Evolutionary conservation across 768 basidiomycete genomes (phyloP).

Genomic region (Pholiota microspora): DNA sequence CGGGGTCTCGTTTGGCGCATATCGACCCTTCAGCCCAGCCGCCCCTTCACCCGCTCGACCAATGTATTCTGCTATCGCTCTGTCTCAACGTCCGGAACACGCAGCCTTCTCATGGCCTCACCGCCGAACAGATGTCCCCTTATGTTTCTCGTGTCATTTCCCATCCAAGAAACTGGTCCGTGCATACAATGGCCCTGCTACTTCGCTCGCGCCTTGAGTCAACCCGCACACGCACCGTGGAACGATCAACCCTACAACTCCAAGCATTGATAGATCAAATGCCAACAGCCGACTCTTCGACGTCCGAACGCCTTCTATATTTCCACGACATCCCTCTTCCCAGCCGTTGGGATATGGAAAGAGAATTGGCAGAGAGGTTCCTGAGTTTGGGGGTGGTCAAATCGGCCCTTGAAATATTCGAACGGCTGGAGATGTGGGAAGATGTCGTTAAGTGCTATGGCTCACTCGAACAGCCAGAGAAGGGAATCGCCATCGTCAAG

Average conservation of each 20-base stretch:
- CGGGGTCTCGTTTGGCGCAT: slow-evolving; percentile 53
- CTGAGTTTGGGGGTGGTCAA: slow-evolving; percentile 83
- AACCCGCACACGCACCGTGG: slow-evolving; percentile 85
- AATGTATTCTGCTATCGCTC: slow-evolving; percentile 87
- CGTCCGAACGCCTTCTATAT: slow-evolving; percentile 74
- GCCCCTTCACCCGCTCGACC: slow-evolving; percentile 87
- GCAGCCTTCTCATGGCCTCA: slow-evolving; percentile 87
- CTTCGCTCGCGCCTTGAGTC: slow-evolving; percentile 91
- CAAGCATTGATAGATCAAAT: slow-evolving; percentile 97
- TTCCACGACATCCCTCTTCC: slow-evolving; percentile 83
- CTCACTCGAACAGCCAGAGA: slow-evolving; percentile 74
- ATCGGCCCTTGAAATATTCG: slow-evolving; percentile 91
- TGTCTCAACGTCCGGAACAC: slow-evolving; percentile 90
- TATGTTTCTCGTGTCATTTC: slow-evolving; percentile 88
- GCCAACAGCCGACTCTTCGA: slow-evolving; percentile 78
- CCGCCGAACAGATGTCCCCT: slow-evolving; percentile 88
- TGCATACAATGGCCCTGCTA: slow-evolving; percentile 95
- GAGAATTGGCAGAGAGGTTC: slow-evolving; percentile 84
- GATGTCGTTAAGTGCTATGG: slow-evolving; percentile 90
- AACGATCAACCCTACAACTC: slow-evolving; percentile 88
- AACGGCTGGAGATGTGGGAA: slow-evolving; percentile 98
- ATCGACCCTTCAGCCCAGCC: slow-evolving; percentile 86
- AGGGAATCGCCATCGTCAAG: slow-evolving; percentile 76
- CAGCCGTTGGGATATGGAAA: slow-evolving; percentile 91
- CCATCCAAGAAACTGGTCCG: slow-evolving; percentile 92